Evolutionary conservation across 345 rosid species (phyloP), one percentile per base, ranked within the genome.

Genomic region (Nephelium lappaceum): DNA sequence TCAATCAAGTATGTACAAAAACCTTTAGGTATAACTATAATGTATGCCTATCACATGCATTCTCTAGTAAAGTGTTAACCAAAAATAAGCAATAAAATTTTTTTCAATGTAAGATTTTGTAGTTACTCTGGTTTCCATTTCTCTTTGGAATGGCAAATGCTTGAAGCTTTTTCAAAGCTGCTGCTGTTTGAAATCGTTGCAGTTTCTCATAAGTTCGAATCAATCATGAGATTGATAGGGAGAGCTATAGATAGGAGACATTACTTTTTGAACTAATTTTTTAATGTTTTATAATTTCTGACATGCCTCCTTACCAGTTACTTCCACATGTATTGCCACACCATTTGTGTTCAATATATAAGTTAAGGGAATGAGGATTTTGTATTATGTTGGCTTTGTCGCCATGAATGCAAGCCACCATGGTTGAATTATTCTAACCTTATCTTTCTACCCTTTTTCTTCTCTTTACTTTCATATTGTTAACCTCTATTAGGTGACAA

Each of bases 1-100:
- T 80, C 87, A 21, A 75, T 66, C 81, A 88, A 82, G 97, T 93
- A 88, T 38, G 92, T 80, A 67, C n/a, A 60, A 77, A 11, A 7
- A 79, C 65, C 80, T 81, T 77, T 24, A 14, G 64, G 18, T 31
- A 2, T 31, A 31, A 31, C 1, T 76, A 21, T 67, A 9, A 14
- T 73, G 7, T 39, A 41, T 61, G 75, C 11, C 18, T 41, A 61
- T 45, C 18, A 25, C 21, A 7, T 27, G 41, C 25, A 62, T 18
- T 23, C 14, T 5, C 14, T 1, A 63, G 7, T 41, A 49, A 47
- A 19, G 8, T 42, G 25, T 62, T 45, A 27, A 25, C 7, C 62
- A 60, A 23, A 39, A n/a, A n/a, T n/a, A n/a, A n/a, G n/a, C n/a
- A n/a, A n/a, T n/a, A n/a, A 23, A 25, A 73, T 3, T 23, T n/a